Evolutionary conservation across 768 basidiomycete species (phyloP).

Genomic region (Chalciporus sphaerocephalus): DNA sequence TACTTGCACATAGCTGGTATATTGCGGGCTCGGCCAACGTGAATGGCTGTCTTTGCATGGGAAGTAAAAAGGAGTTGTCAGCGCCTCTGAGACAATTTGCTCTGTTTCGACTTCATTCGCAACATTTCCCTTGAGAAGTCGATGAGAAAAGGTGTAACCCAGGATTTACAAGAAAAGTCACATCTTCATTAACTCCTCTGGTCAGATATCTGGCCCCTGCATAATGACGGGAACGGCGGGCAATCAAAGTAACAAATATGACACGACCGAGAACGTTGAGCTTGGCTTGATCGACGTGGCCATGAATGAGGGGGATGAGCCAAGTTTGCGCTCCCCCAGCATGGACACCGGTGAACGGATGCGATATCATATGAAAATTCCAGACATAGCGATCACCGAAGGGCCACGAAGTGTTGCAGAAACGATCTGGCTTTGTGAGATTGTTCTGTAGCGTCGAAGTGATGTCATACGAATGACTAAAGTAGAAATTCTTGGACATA

Average conservation of each 20-base stretch:
- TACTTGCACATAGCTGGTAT: conserved; percentile 93
- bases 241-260: conserved; percentile 92
- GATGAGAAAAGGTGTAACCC: background rate
- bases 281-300: conserved; percentile 98
- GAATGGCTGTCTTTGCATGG: conserved; percentile 41
- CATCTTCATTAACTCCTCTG: conserved; percentile 91
- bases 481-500: conserved; percentile 99
- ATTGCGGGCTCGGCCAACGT: conserved; percentile 73
- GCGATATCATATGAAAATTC: conserved; percentile 85
- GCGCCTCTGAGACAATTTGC: conserved; percentile 89
- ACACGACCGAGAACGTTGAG: conserved; percentile 85
- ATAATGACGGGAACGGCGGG: conserved; percentile 88
- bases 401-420: conserved; percentile 46
- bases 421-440: conserved; percentile 56
- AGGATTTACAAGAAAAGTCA: conserved; percentile 21
- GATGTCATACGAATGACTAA: conserved; percentile 95
- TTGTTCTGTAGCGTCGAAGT: conserved; percentile 96
- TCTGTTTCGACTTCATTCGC: conserved; percentile 99
- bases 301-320: conserved; percentile 90
- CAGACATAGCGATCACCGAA: conserved; percentile 91
- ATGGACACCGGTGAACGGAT: conserved; percentile 50
- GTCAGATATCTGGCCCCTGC: conserved; percentile 94
- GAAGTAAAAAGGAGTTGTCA: conserved; percentile 86
- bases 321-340: conserved; percentile 60
- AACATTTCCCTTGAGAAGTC: conserved; percentile 75